Evolutionary conservation across 2,329 filamentous ascomycete genomes (phyloP), one percentile per base, ranked within the genome.

Genomic region (Aspergillus sp.): DNA sequence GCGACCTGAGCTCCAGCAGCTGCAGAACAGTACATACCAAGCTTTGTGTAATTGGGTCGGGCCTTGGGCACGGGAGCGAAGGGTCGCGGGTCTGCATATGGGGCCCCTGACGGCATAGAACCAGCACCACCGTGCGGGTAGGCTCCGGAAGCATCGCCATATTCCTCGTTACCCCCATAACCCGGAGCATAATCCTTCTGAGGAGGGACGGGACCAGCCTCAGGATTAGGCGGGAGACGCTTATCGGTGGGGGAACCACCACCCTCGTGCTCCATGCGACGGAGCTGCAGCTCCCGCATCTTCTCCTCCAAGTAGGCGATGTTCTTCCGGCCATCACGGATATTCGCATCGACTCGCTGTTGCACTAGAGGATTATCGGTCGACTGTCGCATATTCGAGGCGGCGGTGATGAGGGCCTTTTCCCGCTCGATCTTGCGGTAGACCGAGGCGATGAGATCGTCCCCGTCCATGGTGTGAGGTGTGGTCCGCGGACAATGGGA

Each of bases 371-470:
- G 90, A 79, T 99, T 99, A 81, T 92, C 91, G 70, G 94, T 97
- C 78, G 95, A 93, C 80, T 93, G 90, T 79, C 92, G 90, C 93
- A 99, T 97, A 70, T 91, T 87, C 80, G 91, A 95, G 69, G 94
- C 94, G 72, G 92, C 94, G 78, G 91, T 91, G 83, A 99, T 95
- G 74, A 98, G 88, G 72, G 90, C 91, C 84, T 93, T 94, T 81
- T 99, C 95, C 77, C 94, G 89, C 84, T 97, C 92, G 79, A 99
- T 98, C 89, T 99, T 98, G 82, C 89, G 90, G 81, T 90, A 88
- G 81, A 99, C 92, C 78, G 92, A 90, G 79, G 87, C 87, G 79
- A 88, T 84, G 66, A 86, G 82, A 69, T 87, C 83, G 73, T 88
- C 85, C 75, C 81, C 82, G 64, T 81, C 82, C 81, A 87, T 87